phyloP scores from a whole-genome alignment of 2,329 filamentous ascomycete genomes.

The Dothistroma pini region DNA sequence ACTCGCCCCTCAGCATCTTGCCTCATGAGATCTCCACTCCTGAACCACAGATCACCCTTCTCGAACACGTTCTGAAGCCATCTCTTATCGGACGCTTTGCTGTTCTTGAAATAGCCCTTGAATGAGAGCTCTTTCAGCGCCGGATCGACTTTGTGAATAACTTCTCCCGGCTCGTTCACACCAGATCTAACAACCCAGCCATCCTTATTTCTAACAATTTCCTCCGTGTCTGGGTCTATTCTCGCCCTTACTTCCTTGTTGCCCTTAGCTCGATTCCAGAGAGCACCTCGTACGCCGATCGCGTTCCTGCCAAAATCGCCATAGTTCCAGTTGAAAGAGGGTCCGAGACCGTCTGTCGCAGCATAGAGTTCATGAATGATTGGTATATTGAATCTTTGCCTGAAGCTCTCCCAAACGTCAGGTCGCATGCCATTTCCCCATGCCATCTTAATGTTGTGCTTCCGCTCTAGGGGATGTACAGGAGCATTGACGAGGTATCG shows the following conservation, averaged over 20 bases:
- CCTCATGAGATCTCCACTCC: conserved; percentile 72
- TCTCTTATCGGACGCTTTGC: conserved; percentile 66
- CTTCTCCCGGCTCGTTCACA: conserved; percentile 67
- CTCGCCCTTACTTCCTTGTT: conserved; percentile 55
- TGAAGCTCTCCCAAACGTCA: conserved; percentile 66
- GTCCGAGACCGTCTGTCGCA: conserved; percentile 34
- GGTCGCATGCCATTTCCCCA: conserved; percentile 81
- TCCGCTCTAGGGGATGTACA: conserved; percentile 63
- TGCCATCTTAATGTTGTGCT: conserved; percentile 65
- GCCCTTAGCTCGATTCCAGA: conserved; percentile 27
- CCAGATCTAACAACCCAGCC: conserved; percentile 63
- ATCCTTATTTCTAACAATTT: conserved; percentile 60
- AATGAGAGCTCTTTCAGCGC: conserved; percentile 61
- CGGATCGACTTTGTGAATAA: conserved; percentile 66
- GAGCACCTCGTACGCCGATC: conserved; percentile 25
- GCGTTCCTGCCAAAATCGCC: conserved; percentile 28
- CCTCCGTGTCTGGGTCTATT: conserved; percentile 65
- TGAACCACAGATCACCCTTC: conserved; percentile 78
- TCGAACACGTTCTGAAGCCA: conserved; percentile 67
- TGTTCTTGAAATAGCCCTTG: conserved; percentile 78
- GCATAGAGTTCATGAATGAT: conserved; percentile 36
- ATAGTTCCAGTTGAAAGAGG: conserved; percentile 27
- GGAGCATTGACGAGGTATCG: conserved; percentile 71
- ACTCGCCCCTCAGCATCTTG: conserved; percentile 66
- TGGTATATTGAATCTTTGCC: conserved; percentile 53